Evolutionary conservation across 345 rosid species (phyloP), one percentile per base, ranked within the genome.

Genomic region (Aurinia saxatilis): DNA sequence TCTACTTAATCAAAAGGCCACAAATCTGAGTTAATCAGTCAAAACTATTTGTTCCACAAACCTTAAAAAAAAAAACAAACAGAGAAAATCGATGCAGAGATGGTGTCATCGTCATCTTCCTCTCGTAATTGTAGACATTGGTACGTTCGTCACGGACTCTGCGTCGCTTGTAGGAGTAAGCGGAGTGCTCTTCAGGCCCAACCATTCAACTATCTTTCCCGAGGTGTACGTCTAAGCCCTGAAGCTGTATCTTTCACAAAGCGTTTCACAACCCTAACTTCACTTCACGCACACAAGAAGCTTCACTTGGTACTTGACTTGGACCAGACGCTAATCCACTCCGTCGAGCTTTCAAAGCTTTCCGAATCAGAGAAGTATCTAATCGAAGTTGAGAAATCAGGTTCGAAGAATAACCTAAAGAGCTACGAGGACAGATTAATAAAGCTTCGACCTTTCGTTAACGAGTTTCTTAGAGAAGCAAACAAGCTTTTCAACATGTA

Each of bases 241-340:
- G 71, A 57, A 48, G 57, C 65, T 38, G 10, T 67, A 17, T 18
- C 57, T 5, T 38, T 17, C 8, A 67, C 65, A 47, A 66, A 66
- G 50, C 57, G 55, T 27, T 57, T 66, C 57, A 38, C 56, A 27
- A 57, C 64, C 50, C 50, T 66, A 66, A 47, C 14, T 57, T 47
- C 71, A 13, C 9, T 66, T 29, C 3, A 66, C 64, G 17, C 7
- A 23, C 45, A 41, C 23, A 59, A 50, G 51, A 68, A 68, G 14
- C 73, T 68, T 50, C 60, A 50, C 60, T 60, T 68, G 29, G 47
- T 68, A 5, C 73, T 68, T 68, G 73, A 60, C 73, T 51, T 68
- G 67, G 73, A 68, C 61, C 48, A 52, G 27, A 68, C 67, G 67
- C 42, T 69, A 27, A 10, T 61, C 36, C 36, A 69, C 57, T 34